Percentiles rank a stretch among this genome's conserved stretches.
Evolutionary conservation across 306 rosid species (phyloP).

Genomic region (Alnus glutinosa): DNA sequence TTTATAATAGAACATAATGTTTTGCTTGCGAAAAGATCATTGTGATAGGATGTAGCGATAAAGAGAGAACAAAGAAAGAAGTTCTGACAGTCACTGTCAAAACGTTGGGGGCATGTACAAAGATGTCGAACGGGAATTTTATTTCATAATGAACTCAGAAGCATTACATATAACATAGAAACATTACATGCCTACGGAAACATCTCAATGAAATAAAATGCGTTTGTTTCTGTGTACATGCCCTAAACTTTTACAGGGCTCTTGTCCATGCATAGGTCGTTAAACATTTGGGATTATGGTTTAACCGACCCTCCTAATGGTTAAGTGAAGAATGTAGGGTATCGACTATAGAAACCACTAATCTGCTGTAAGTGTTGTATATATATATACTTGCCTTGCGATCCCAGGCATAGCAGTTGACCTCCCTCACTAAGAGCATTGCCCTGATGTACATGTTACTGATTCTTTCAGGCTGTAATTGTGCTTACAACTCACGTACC

Average conservation of each 20-base stretch:
- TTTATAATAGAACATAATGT: no score
- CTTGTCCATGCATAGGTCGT: not conserved
- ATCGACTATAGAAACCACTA: slow-evolving; percentile 37
- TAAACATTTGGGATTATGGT: slow-evolving; percentile 11
- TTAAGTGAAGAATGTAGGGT: slow-evolving; percentile 29
- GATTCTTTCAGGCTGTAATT: not conserved
- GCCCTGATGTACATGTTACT: not conserved
- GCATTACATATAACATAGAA: slow-evolving; percentile 26
- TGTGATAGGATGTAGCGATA: no score
- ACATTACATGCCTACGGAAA: slow-evolving; percentile 30
- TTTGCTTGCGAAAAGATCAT: no score
- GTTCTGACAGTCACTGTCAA: no score
- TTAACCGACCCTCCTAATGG: slow-evolving; percentile 14
- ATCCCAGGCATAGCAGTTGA: slow-evolving; percentile 31
- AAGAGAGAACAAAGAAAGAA: not conserved
- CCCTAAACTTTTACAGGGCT: not conserved
- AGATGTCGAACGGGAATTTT: slow-evolving; percentile 17
- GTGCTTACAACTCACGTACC: slow-evolving; percentile 49
- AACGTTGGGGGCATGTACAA: not conserved
- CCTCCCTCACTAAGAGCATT: slow-evolving; percentile 1
- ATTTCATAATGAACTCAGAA: slow-evolving; percentile 24
- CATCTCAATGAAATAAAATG: slow-evolving; percentile 18
- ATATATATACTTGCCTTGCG: slow-evolving; percentile 16
- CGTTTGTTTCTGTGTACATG: slow-evolving; percentile 15
- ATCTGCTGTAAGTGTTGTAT: slow-evolving; percentile 35